Percentiles rank a stretch among this genome's conserved stretches.
Conservation (phyloP, 2,329 filamentous ascomycete species). For the Hortaea sp. region DNA sequence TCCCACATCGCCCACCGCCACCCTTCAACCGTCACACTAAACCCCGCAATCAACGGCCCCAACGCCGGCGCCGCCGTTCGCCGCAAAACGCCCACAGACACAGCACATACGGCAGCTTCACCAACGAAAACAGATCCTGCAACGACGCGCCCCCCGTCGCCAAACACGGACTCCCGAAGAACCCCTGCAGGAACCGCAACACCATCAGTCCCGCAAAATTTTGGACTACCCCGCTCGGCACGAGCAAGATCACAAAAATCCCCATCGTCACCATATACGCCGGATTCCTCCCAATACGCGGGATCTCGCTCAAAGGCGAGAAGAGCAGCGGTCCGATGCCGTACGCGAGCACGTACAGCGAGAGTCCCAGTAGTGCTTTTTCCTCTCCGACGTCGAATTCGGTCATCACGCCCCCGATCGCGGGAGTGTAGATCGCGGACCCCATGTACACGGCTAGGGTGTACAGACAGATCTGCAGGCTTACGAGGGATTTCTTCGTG, state of each 20-base stretch:
- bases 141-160: slow-evolving; percentile 48
- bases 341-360: slow-evolving; percentile 54
- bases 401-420: slow-evolving; percentile 37
- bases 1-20: slow-evolving; percentile 60
- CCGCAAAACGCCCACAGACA: slow-evolving; percentile 37
- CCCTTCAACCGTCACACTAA: slow-evolving; percentile 44
- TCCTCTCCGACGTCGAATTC: slow-evolving; percentile 44
- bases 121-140: slow-evolving; percentile 41
- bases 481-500: slow-evolving; percentile 28
- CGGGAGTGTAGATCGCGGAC: slow-evolving; percentile 40
- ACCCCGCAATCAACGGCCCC: slow-evolving; percentile 52
- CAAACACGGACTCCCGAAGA: slow-evolving; percentile 56
- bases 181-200: slow-evolving; percentile 52
- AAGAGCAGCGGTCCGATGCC: slow-evolving; percentile 56
- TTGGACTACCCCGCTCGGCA: slow-evolving; percentile 52
- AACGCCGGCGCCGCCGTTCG: slow-evolving; percentile 39
- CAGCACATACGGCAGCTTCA: slow-evolving; percentile 36
- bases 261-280: slow-evolving; percentile 60
- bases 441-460: slow-evolving; percentile 51
- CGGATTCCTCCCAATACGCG: slow-evolving; percentile 55
- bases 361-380: slow-evolving; percentile 46
- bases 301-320: slow-evolving; percentile 57
- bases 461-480: slow-evolving; percentile 38
- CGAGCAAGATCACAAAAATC: slow-evolving; percentile 56
- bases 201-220: slow-evolving; percentile 53